Conservation (phyloP, 768 basidiomycete genomes). For the Suillus cothurnatus region DNA sequence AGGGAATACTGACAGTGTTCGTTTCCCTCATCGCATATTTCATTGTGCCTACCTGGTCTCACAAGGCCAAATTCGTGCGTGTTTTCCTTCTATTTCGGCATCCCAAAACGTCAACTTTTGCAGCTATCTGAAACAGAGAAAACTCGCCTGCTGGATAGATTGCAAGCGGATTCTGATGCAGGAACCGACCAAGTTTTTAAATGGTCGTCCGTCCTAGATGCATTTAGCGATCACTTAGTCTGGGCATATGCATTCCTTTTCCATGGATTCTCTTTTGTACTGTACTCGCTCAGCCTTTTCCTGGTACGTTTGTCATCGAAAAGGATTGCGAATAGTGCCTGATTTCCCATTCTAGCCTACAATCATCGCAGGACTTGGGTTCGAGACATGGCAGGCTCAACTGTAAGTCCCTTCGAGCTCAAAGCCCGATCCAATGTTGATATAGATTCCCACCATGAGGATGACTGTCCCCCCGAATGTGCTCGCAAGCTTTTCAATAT, state of each 20-base stretch:
- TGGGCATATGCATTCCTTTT: conserved; percentile 64
- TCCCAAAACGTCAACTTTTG: neutral
- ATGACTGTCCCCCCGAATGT: conserved; percentile 63
- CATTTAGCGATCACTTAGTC: conserved; percentile 57
- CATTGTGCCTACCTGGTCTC: conserved; percentile 60
- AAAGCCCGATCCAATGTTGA: neutral
- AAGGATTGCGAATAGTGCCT: neutral
- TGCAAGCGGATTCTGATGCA: conserved; percentile 57
- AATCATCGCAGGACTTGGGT: conserved; percentile 60
- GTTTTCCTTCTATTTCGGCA: neutral
- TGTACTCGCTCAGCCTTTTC: conserved; percentile 62
- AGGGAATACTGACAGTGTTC: conserved; percentile 52
- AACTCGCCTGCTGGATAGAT: conserved; percentile 47
- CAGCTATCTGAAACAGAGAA: conserved; percentile 59
- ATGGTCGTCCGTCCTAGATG: conserved; percentile 59
- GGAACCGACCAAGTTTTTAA: conserved; percentile 54
- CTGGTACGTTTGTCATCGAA: conserved; percentile 38
- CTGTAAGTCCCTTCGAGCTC: conserved; percentile 37
- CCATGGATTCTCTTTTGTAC: conserved; percentile 61
- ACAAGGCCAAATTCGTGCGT: conserved; percentile 57
- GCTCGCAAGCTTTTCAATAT: conserved; percentile 52
- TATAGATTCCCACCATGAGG: conserved; percentile 28
- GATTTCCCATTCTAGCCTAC: conserved; percentile 45
- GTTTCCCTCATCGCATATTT: conserved; percentile 53
- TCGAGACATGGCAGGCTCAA: conserved; percentile 61